These are phyloP conservation scores for Schwanniomyces polymorphus DNA, from an alignment of 805 yeast species.

Conservation along the genomic window DNA sequence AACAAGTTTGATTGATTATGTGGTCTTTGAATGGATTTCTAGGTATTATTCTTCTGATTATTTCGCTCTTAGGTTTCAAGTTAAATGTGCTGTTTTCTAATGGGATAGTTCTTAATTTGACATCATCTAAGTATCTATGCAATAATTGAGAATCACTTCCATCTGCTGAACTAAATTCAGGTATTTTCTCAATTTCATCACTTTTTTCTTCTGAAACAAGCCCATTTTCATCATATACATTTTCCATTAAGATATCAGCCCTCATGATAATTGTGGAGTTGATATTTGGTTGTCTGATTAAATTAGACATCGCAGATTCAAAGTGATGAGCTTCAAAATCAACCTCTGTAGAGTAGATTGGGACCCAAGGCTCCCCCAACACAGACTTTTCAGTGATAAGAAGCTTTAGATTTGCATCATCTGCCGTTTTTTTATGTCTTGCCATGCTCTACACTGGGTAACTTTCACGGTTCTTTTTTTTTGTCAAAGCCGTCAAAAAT, in stretches of 20 bases:
- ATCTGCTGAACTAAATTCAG: slow-evolving; percentile 31
- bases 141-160: slow-evolving; percentile 19
- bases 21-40: slow-evolving; percentile 85
- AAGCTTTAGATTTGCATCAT: slow-evolving; percentile 7
- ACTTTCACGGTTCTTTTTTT: neutral
- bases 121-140: slow-evolving; percentile 34
- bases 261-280: slow-evolving; percentile 89
- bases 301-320: slow-evolving; percentile 73
- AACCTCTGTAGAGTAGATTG: slow-evolving; percentile 49
- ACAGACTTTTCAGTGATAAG: slow-evolving; percentile 30
- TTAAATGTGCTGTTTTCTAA: slow-evolving; percentile 16
- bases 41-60: slow-evolving; percentile 87
- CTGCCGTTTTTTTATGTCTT: slow-evolving; percentile 4
- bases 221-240: slow-evolving; percentile 37
- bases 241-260: slow-evolving; percentile 73
- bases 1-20: slow-evolving; percentile 82
- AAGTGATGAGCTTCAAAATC: slow-evolving; percentile 59
- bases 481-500: neutral
- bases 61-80: slow-evolving; percentile 41
- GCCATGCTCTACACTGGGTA: slow-evolving; percentile 1
- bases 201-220: slow-evolving; percentile 25
- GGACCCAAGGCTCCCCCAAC: slow-evolving; percentile 64
- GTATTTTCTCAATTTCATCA: slow-evolving; percentile 23
- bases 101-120: slow-evolving; percentile 28
- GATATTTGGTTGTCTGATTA: slow-evolving; percentile 81